Evolutionary conservation across 2,329 filamentous ascomycete genomes (phyloP), one percentile per base, ranked within the genome.

Genomic region (Hypoxylon sp.): DNA sequence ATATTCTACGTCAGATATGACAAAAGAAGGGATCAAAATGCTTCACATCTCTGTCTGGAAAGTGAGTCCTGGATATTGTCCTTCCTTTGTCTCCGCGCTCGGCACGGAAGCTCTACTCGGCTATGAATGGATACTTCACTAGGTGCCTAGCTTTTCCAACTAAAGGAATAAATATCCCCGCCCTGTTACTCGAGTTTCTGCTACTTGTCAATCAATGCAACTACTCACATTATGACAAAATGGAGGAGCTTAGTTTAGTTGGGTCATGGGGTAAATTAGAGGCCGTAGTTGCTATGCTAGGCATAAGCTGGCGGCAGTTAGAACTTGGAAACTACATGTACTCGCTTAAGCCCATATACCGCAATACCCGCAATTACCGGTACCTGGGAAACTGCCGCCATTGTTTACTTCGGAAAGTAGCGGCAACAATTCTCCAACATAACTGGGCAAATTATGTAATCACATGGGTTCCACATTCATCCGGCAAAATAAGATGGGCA

Each of bases 91-190:
- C 70, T 72, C 72, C 72, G 65, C 72, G 66, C 67, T 71, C 70
- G 68, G 69, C 70, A 59, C 73, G 72, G 74, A 53, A 71, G 65
- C 63, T 70, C 52, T 65, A 58, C 60, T 76, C 74, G 75, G 74
- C 73, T 75, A 75, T 70, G 67, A 63, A 70, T 72, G 70, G 69
- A 36, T 13, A 69, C 65, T 68, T 65, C 69, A 46, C 46, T 11
- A 30, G 28, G 5, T 30, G 69, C 65, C 64, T 65, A 70, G 49
- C 43, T 59, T 56, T 25, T 30, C 41, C 19, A 28, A 30, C 46
- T 53, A 32, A 59, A 14, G 36, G 32, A 21, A 30, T 58, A 14
- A 48, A 48, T 30, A 30, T 30, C 28, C 28, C 28, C 9, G 9
- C 51, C 45, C 50, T 48, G 28, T 34, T 53, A 59, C 11, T 2